A percentile compares a stretch with the other conserved stretches of the same genome.
These are phyloP conservation scores for Didymosphaeria variabile DNA, from an alignment of 2,329 filamentous ascomycete species.

Conservation along the genomic window DNA sequence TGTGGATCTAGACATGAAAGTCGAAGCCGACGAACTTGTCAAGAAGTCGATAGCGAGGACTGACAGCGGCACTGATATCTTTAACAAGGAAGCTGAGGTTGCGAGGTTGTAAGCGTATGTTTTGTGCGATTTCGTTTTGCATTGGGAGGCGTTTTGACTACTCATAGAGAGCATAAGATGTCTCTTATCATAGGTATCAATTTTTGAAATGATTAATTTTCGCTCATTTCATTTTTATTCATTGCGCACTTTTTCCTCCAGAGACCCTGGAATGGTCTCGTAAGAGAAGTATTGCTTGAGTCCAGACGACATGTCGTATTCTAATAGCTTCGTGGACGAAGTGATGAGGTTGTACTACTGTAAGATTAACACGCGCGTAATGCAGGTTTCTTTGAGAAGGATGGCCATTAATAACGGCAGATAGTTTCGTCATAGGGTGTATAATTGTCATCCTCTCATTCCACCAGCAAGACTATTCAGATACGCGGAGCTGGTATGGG, in stretches of 20 bases:
- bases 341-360: too few species aligned
- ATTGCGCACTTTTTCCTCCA: not conserved
- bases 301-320: too few species aligned
- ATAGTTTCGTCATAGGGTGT: too few species aligned
- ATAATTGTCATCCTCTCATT: too few species aligned
- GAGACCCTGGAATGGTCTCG: not conserved
- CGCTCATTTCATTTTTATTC: not conserved
- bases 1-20: slow-evolving; percentile 44
- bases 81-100: slow-evolving; percentile 11
- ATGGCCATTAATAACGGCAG: too few species aligned
- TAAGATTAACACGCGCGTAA: too few species aligned
- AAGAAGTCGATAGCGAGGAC: slow-evolving; percentile 19
- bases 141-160: slow-evolving; percentile 3
- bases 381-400: too few species aligned
- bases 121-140: not conserved
- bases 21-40: slow-evolving; percentile 11
- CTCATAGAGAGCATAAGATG: not conserved
- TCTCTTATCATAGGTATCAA: not conserved
- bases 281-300: not conserved
- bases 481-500: too few species aligned
- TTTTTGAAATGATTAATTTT: not conserved
- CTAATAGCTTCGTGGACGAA: too few species aligned
- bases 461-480: too few species aligned
- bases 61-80: slow-evolving; percentile 20
- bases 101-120: slow-evolving; percentile 13